A percentile compares a stretch with the other conserved stretches of the same genome.
Conservation (phyloP, 495 filamentous ascomycete genomes). For the Aspergillus sclerotioniger region DNA sequence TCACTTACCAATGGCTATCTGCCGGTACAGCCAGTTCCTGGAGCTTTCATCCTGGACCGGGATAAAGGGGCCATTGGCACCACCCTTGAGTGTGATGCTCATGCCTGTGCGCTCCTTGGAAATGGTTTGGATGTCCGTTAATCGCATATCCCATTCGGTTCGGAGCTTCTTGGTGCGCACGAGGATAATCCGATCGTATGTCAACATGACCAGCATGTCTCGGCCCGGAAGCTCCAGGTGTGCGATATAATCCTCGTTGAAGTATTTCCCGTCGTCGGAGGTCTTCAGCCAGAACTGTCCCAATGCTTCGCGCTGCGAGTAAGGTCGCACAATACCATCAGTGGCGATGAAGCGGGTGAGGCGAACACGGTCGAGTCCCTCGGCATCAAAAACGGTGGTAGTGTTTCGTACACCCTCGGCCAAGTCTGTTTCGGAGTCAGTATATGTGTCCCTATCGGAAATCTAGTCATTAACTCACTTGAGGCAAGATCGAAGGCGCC, state of each 20-base stretch:
- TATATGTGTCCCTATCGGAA: neutral
- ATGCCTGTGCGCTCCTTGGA: slow-evolving; percentile 94
- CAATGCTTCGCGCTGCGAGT: slow-evolving; percentile 91
- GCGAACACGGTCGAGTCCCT: slow-evolving; percentile 90
- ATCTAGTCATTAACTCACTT: slow-evolving; percentile 41
- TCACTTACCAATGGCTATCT: slow-evolving; percentile 57
- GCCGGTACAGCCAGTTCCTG: slow-evolving; percentile 81
- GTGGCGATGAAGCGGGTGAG: slow-evolving; percentile 86
- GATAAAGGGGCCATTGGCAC: slow-evolving; percentile 91
- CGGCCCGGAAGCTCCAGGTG: slow-evolving; percentile 87
- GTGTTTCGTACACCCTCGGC: slow-evolving; percentile 97
- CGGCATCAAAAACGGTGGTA: slow-evolving; percentile 93
- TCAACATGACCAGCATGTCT: slow-evolving; percentile 94
- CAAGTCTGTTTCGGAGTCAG: slow-evolving; percentile 55
- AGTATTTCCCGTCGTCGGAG: slow-evolving; percentile 92
- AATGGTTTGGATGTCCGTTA: slow-evolving; percentile 96
- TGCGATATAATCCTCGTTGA: slow-evolving; percentile 95
- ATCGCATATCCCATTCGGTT: slow-evolving; percentile 91
- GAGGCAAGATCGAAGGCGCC: slow-evolving; percentile 96
- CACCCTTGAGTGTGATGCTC: slow-evolving; percentile 81
- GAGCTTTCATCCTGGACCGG: slow-evolving; percentile 86
- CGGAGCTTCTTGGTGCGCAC: slow-evolving; percentile 78
- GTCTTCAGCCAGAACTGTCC: slow-evolving; percentile 99
- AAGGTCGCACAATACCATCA: slow-evolving; percentile 92
- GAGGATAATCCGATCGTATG: slow-evolving; percentile 87